Base-by-base conservation (phyloP, 805 yeast species). In the Starmerella sp. region DNA sequence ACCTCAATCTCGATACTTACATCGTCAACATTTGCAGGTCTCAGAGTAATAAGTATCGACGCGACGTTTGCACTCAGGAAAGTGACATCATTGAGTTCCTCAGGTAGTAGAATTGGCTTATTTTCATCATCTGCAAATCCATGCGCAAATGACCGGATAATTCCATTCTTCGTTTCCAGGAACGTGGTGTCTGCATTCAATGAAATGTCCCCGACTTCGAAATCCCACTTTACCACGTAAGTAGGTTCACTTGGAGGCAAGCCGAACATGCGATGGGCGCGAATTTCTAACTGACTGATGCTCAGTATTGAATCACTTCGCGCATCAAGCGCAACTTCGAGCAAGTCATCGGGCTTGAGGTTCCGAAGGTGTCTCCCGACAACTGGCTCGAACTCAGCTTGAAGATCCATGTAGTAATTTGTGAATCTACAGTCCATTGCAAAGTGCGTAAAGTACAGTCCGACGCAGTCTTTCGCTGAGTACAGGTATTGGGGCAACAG, bases 261-360 rank as follows among this genome's bases (percentile, higher is more conserved):
- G 0, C 98, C 98, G 72, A 88, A 88, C 82, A 90, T 81, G 63
- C 97, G 75, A 67, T 91, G 96, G 0, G 96, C 95, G 67, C 86
- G 63, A 2, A 46, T 54, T 95, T 29, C 87, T 74, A 2, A 75
- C 64, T 11, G 84, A 65, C 0, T 83, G 81, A 63, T 83, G 84
- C 45, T 80, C 80, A 0, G 81, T 43, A 57, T 59, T 15, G 57
- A 57, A 8, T 39, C 17, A 9, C 39, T 15, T 9, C 30, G 29
- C 53, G 58, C 10, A 41, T 53, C 54, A 30, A 6, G 60, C 50
- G 15, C 57, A 3, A 53, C 58, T 15, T 57, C 58, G 9, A 54
- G 52, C 10, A 49, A 50, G 4, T 51, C 46, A 5, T 55, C 60
- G n/a, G 57, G 52, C 17, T 54, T 48, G 35, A 58, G 32, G 3